Percentiles rank a stretch among this genome's conserved stretches.
phyloP scores from a whole-genome alignment of 768 basidiomycete genomes.

The Russula griseocarnosa region DNA sequence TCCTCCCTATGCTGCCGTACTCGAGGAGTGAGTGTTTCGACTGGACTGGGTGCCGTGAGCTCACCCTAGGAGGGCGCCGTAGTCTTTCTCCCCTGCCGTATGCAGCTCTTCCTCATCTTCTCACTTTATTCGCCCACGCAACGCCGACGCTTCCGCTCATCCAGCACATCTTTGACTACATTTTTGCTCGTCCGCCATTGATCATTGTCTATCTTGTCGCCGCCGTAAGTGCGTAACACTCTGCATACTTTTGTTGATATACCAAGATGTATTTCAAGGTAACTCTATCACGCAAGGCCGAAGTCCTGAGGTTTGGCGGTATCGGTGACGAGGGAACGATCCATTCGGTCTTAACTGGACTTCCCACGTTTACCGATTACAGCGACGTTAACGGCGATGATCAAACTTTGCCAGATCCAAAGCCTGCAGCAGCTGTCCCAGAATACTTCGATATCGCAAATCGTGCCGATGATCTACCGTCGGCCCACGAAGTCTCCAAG shows the following conservation, averaged over 20 bases:
- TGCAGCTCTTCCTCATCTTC: conserved; percentile 82
- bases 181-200: conserved; percentile 79
- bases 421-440: neutral
- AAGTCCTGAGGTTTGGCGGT: conserved; percentile 55
- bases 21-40: conserved; percentile 53
- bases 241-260: conserved; percentile 2
- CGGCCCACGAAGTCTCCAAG: neutral
- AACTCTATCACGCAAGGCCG: conserved; percentile 64
- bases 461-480: neutral
- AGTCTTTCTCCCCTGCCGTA: conserved; percentile 81
- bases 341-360: conserved; percentile 64
- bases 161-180: conserved; percentile 88
- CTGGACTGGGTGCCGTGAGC: neutral
- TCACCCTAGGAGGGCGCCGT: neutral
- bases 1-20: conserved; percentile 58
- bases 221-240: conserved; percentile 52
- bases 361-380: conserved; percentile 56
- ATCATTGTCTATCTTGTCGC: conserved; percentile 76
- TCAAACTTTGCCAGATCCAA: neutral
- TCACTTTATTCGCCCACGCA: conserved; percentile 92
- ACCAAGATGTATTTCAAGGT: conserved; percentile 45
- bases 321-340: conserved; percentile 81
- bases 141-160: conserved; percentile 84
- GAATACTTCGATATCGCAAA: neutral
- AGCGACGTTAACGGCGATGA: conserved; percentile 22